Evolutionary conservation across 2,329 filamentous ascomycete genomes (phyloP).

Genomic region (Venturia nashicola): DNA sequence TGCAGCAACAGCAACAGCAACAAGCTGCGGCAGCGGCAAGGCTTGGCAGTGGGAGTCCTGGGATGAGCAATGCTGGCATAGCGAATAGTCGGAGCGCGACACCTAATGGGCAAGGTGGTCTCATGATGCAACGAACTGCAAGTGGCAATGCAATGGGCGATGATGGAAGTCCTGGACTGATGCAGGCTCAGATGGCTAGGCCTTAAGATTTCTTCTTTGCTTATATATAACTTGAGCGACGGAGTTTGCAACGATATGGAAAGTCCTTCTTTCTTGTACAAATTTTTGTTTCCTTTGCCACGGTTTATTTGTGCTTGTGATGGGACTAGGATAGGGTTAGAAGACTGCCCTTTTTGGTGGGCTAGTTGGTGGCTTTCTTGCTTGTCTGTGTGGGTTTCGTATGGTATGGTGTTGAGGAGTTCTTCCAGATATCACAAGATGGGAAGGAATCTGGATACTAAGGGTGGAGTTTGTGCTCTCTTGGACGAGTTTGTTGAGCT

Average conservation of each 20-base stretch:
- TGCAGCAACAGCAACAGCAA: slow-evolving; percentile 8
- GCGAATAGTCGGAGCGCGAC: slow-evolving; percentile 10
- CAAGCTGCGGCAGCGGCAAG: slow-evolving; percentile 6
- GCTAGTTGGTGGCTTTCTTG: not conserved
- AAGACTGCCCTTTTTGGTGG: not conserved
- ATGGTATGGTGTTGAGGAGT: not conserved
- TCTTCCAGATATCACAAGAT: not conserved
- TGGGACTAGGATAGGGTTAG: not conserved
- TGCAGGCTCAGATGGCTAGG: slow-evolving; percentile 2
- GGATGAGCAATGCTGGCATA: slow-evolving; percentile 2
- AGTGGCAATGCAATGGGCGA: not conserved
- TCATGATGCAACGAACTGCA: not conserved
- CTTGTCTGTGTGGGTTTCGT: not conserved
- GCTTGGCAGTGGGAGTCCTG: slow-evolving; percentile 9
- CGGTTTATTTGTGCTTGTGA: not conserved
- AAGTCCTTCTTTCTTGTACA: not conserved
- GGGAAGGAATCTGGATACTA: not conserved
- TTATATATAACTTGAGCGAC: not conserved
- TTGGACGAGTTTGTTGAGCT: not conserved
- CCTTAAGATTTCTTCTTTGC: slow-evolving; percentile 1
- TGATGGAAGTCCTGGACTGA: slow-evolving; percentile 4
- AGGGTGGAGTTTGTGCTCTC: not conserved
- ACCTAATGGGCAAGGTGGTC: slow-evolving; percentile 1
- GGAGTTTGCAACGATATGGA: not conserved
- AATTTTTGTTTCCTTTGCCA: not conserved